Base-by-base conservation (phyloP, 179 eudicot genomes). In the Nepenthes alata region DNA sequence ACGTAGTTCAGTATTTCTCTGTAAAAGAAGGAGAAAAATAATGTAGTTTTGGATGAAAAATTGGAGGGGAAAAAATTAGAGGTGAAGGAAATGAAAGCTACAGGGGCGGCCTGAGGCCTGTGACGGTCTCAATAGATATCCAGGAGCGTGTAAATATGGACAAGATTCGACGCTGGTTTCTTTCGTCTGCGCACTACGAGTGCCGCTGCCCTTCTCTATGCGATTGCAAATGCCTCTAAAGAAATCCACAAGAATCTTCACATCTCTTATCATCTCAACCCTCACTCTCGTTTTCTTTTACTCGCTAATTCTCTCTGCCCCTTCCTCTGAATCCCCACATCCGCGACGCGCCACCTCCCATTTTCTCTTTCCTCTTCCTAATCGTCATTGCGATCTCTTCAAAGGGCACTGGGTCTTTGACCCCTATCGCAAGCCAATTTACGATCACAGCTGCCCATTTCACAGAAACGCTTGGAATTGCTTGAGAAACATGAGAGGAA, bases 391-490 rank as follows among this genome's bases (percentile, higher is more conserved):
- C 74, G 75, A 88, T 66, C 79, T 86, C 65, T 88, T 84, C 80
- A 72, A 15, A 3, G 97, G 96, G 2, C 48, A 60, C 1, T 91
- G 97, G 97, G 61, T 72, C 1, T 37, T 61, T 5, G 89, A 84
- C 75, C 86, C 91, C n/a, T 68, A 63, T 64, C 85, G 79, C 38
- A 70, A 64, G 53, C 86, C 91, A 75, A 37, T 77, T 3, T 91
- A 91, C 72, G 81, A 86, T 35, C 77, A 78, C 1, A 75, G 83
- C 15, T 88, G 98, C 82, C 95, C 91, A 1, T 91, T 88, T 66
- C 96, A 91, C 71, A 67, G 98, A 35, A 85, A 82, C 74, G 71
- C 91, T 2, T 88, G 98, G 97, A 91, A 91, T 70, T 91, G 96
- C 76, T 10, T 85, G 2, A 76, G 67, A 45, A 88, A 84, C 70